phyloP scores from a whole-genome alignment of 345 rosid genomes.

The Physaria fendleri region DNA sequence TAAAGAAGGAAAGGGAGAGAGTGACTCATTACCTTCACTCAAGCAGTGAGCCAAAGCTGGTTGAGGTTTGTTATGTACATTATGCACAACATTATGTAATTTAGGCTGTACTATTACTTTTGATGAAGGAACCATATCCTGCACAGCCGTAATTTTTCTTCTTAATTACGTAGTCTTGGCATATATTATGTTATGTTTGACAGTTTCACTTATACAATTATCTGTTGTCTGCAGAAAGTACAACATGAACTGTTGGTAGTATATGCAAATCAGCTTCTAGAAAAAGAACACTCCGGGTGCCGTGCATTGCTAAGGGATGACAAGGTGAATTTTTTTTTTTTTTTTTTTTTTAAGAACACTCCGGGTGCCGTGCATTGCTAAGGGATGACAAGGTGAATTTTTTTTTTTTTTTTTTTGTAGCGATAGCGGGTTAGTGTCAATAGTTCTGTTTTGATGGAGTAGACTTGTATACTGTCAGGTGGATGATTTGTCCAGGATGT shows the following conservation, averaged over 20 bases:
- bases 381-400: too few relatives aligned
- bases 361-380: too few relatives aligned
- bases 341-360: too few relatives aligned
- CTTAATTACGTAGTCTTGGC: too few relatives aligned
- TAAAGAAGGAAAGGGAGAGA: conserved; percentile 71
- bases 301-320: conserved; percentile 65
- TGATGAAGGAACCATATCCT: too few relatives aligned
- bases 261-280: not conserved
- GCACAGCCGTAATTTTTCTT: too few relatives aligned
- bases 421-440: not conserved
- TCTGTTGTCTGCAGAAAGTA: not conserved
- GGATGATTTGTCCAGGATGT: conserved; percentile 76
- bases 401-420: too few relatives aligned
- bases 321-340: conserved; percentile 36
- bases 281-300: conserved; percentile 63
- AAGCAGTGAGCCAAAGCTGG: conserved; percentile 63
- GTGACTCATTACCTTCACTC: conserved; percentile 69
- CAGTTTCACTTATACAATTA: not conserved
- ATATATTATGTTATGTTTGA: not conserved
- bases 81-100: too few relatives aligned
- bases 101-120: too few relatives aligned
- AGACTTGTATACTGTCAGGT: not conserved
- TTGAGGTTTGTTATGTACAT: conserved; percentile 34
- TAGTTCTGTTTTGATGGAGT: not conserved
- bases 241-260: not conserved